These are phyloP conservation scores for Lobosporangium transversale DNA, from an alignment of 192 early-diverging fungal genomes.

Conservation along the genomic window DNA sequence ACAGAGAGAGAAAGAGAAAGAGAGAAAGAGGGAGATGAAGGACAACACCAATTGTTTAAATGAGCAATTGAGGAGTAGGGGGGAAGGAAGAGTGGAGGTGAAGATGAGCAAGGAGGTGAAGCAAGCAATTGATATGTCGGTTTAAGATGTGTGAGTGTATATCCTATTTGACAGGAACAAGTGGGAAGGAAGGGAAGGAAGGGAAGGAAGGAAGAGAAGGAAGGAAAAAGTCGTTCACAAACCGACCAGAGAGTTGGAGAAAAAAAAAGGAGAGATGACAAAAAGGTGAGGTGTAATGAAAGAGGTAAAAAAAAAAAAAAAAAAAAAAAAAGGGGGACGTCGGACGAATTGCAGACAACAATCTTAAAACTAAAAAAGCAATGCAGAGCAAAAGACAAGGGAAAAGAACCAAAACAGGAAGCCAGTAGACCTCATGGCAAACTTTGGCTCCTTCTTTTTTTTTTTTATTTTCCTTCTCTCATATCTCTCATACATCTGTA, in stretches of 20 bases:
- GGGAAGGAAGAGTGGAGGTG: constrained; percentile 9
- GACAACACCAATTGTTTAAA: too few species aligned
- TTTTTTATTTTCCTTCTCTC: too few species aligned
- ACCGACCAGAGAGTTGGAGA: not conserved
- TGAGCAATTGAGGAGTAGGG: constrained; percentile 37
- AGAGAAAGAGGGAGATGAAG: too few species aligned
- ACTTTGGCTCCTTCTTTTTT: too few species aligned
- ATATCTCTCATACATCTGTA: too few species aligned
- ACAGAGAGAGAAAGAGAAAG: too few species aligned
- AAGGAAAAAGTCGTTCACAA: not conserved
- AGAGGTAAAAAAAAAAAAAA: not conserved
- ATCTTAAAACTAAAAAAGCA: too few species aligned
- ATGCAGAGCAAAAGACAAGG: too few species aligned
- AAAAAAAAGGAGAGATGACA: constrained; percentile 4
- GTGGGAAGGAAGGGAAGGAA: not conserved
- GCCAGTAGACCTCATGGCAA: too few species aligned
- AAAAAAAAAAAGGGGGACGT: not conserved
- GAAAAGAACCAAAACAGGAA: too few species aligned
- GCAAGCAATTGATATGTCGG: not conserved
- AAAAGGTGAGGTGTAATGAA: not conserved
- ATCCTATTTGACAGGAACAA: not conserved
- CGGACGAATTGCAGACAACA: too few species aligned
- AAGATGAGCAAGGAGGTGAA: constrained; percentile 27
- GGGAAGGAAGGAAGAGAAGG: not conserved
- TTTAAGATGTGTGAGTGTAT: too few species aligned